Evolutionary conservation across 169 alveolate genomes (phyloP), one percentile per base, ranked within the genome.

Genomic region (Plasmodium vivax): DNA sequence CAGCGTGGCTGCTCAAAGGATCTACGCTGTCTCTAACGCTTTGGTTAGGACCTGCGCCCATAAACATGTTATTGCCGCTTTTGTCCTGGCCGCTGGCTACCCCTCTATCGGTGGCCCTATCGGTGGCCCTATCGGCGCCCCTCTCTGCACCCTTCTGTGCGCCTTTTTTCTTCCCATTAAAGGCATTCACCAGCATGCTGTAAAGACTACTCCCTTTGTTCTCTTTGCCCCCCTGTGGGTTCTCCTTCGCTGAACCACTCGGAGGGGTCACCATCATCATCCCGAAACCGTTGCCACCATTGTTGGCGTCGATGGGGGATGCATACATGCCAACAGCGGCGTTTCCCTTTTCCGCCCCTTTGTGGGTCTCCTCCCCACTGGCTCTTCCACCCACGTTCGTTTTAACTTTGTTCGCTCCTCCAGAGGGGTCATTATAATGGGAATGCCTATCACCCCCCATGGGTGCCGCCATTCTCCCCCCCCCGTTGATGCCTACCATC

Each of bases 121-220:
- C n/a, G n/a, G n/a, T n/a, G n/a, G n/a, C n/a, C n/a, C n/a, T n/a
- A n/a, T n/a, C n/a, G n/a, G n/a, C n/a, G n/a, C n/a, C n/a, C n/a
- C n/a, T n/a, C 16, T 41, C 93, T 19, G 8, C 45, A 8, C 36
- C 45, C 58, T 58, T 51, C 4, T 34, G 36, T n/a, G 27, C 34
- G 56, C 41, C 45, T 41, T 87, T 77, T n/a, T 90, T 79, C 72
- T 81, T 80, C 5, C 73, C 94, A 10, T 58, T 90, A 80, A 90
- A 90, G 3, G 94, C 94, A 80, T 90, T 58, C n/a, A 90, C 77
- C 56, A 90, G 27, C 32, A 90, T 58, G 9, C 82, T 71, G 43
- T 90, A 81, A 5, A 90, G 68, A 19, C 90, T 90, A n/a, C n/a
- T n/a, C 32, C 81, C n/a, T 12, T 81, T 90, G 14, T 12, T n/a